These are phyloP conservation scores for Pleurotus pulmonarius DNA, from an alignment of 768 basidiomycete species.

Conservation along the genomic window DNA sequence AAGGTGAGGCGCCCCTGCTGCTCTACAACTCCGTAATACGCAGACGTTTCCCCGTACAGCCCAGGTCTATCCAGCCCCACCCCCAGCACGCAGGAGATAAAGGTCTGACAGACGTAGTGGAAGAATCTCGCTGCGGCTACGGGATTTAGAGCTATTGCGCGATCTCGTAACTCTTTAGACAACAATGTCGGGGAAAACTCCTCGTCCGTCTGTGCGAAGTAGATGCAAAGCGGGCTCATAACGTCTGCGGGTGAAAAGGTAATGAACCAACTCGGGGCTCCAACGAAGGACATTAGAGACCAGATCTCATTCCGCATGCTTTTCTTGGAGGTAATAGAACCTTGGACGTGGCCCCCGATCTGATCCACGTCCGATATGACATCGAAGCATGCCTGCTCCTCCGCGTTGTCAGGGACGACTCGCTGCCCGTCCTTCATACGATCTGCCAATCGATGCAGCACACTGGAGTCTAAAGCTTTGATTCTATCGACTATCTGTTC, in stretches of 20 bases:
- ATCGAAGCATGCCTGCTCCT: conserved; percentile 29
- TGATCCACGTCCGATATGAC: conserved; percentile 31
- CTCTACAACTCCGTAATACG: conserved; percentile 29
- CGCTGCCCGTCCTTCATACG: conserved; percentile 20
- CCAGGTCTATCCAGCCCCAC: conserved; percentile 9
- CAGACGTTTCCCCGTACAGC: conserved; percentile 10
- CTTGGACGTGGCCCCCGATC: conserved; percentile 24
- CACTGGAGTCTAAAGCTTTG: not conserved
- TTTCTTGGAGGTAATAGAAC: conserved; percentile 24
- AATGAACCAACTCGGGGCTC: conserved; percentile 9
- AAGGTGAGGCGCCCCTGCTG: conserved; percentile 25
- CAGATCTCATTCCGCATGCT: conserved; percentile 11
- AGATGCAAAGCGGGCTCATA: conserved; percentile 2
- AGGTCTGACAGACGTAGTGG: conserved; percentile 17
- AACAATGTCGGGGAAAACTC: not conserved
- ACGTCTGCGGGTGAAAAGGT: conserved; percentile 9
- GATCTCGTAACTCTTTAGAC: not conserved
- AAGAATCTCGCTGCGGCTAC: conserved; percentile 26
- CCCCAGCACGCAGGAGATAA: conserved; percentile 23
- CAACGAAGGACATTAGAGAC: conserved; percentile 4
- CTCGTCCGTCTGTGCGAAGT: not conserved
- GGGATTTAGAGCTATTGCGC: conserved; percentile 18
- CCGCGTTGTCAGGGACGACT: conserved; percentile 21
- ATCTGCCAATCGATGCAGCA: conserved; percentile 14
- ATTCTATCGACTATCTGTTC: conserved; percentile 12